Percentiles rank a stretch among this genome's conserved stretches.
phyloP scores from a whole-genome alignment of 495 filamentous ascomycete genomes.

The Sordaria brevicollis region DNA sequence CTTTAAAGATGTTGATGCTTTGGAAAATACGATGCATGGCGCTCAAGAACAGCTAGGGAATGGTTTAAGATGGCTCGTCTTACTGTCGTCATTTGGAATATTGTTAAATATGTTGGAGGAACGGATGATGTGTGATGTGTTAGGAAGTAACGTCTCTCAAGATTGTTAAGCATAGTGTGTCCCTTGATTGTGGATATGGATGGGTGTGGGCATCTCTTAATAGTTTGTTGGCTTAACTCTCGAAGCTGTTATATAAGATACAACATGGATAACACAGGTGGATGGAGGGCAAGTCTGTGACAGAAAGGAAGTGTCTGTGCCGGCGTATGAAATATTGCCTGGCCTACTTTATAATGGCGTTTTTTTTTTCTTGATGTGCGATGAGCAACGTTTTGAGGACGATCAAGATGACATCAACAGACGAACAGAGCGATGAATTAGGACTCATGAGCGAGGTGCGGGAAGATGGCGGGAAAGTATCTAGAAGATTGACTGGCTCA shows the following conservation, averaged over 20 bases:
- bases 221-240: background rate
- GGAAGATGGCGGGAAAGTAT: background rate
- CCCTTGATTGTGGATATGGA: background rate
- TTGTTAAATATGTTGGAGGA: background rate
- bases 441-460: background rate
- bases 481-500: background rate
- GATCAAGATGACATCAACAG: background rate
- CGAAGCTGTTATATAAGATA: background rate
- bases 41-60: background rate
- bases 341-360: background rate
- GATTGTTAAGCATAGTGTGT: background rate
- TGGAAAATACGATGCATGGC: background rate
- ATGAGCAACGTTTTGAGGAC: background rate
- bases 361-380: background rate
- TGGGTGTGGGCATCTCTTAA: background rate
- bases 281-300: background rate
- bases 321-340: background rate
- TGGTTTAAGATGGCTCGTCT: background rate
- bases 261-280: background rate
- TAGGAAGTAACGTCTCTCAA: background rate
- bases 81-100: background rate
- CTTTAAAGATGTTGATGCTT: conserved; percentile 39
- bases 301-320: background rate
- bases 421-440: background rate
- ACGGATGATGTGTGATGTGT: background rate